Evolutionary conservation across 2,329 filamentous ascomycete species (phyloP).

Genomic region (Blastomyces gilchristii): DNA sequence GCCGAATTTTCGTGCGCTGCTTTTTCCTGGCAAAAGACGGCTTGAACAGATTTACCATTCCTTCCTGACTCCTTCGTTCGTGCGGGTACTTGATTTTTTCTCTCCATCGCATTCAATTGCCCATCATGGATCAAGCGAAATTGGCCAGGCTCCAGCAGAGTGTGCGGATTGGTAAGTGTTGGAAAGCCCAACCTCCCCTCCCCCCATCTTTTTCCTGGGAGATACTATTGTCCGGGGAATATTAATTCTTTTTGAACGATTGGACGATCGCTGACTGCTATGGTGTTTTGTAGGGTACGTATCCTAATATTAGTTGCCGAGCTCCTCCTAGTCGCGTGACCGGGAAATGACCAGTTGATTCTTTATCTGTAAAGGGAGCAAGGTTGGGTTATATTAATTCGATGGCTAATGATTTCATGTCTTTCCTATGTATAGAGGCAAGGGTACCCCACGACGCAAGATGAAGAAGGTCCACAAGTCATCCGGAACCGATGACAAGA

Average conservation of each 20-base stretch:
- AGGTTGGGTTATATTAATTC: not conserved
- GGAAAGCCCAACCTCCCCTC: not conserved
- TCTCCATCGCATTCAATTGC: conserved; percentile 2
- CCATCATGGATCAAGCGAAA: conserved; percentile 56
- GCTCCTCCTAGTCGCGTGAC: not conserved
- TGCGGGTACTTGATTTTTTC: not conserved
- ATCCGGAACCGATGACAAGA: conserved; percentile 96
- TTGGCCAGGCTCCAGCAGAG: conserved; percentile 56
- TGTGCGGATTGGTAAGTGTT: conserved; percentile 57
- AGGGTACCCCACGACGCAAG: conserved; percentile 95
- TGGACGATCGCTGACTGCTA: conserved; percentile 15
- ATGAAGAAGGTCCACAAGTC: conserved; percentile 95
- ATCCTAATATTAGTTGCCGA: conserved; percentile 7
- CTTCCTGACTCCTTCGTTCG: not conserved
- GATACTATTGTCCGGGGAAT: not conserved
- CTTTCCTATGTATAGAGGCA: conserved; percentile 54
- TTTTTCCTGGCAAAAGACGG: not conserved
- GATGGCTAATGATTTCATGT: conserved; percentile 12
- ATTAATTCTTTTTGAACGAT: not conserved
- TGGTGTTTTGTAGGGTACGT: conserved; percentile 22
- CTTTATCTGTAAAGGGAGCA: not conserved
- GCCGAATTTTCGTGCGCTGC: conserved; percentile 1
- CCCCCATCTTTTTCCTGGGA: not conserved
- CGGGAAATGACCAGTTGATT: not conserved
- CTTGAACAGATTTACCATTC: conserved; percentile 1